phyloP scores from a whole-genome alignment of 1,284 basidiomycete genomes.

The Cutaneotrichosporon dermatis region DNA sequence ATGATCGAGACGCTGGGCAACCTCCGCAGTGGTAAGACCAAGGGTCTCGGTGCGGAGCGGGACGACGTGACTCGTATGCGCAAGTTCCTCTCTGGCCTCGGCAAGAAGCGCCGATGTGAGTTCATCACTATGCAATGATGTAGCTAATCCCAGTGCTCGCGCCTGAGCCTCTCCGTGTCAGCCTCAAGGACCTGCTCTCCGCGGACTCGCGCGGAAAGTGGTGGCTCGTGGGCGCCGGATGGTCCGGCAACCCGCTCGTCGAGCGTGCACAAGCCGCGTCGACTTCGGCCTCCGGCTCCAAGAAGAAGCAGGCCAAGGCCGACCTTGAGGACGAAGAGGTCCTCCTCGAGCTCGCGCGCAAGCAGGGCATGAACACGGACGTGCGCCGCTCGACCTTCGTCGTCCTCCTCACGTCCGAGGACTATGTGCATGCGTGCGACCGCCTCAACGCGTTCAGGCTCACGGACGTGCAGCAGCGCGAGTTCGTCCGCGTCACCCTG shows the following conservation, averaged over 20 bases:
- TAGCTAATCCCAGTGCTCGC: slow-evolving; percentile 61
- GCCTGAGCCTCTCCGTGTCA: slow-evolving; percentile 77
- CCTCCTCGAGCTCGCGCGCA: slow-evolving; percentile 73
- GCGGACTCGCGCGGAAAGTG: slow-evolving; percentile 89
- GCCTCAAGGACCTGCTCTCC: slow-evolving; percentile 75
- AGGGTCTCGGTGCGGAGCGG: slow-evolving; percentile 60
- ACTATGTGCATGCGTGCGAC: slow-evolving; percentile 90
- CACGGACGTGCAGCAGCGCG: slow-evolving; percentile 86
- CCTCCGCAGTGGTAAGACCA: slow-evolving; percentile 84
- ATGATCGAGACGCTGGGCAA: slow-evolving; percentile 88
- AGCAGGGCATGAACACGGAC: slow-evolving; percentile 99
- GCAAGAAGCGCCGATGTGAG: slow-evolving; percentile 69
- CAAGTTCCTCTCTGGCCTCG: slow-evolving; percentile 69
- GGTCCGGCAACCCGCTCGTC: slow-evolving; percentile 83
- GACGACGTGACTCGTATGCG: slow-evolving; percentile 63
- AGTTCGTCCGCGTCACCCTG: slow-evolving; percentile 84
- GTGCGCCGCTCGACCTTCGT: slow-evolving; percentile 86
- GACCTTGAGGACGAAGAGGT: slow-evolving; percentile 52
- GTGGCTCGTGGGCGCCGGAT: slow-evolving; percentile 98
- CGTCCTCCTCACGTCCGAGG: slow-evolving; percentile 91
- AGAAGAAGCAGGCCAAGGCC: slow-evolving; percentile 8
- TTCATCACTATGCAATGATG: no score
- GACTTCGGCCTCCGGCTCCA: background rate
- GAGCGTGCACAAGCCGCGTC: slow-evolving; percentile 49
- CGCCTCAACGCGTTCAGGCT: slow-evolving; percentile 75